These are phyloP conservation scores for Pythium dissotocum DNA, from an alignment of 352 stramenopile species.

Conservation along the genomic window DNA sequence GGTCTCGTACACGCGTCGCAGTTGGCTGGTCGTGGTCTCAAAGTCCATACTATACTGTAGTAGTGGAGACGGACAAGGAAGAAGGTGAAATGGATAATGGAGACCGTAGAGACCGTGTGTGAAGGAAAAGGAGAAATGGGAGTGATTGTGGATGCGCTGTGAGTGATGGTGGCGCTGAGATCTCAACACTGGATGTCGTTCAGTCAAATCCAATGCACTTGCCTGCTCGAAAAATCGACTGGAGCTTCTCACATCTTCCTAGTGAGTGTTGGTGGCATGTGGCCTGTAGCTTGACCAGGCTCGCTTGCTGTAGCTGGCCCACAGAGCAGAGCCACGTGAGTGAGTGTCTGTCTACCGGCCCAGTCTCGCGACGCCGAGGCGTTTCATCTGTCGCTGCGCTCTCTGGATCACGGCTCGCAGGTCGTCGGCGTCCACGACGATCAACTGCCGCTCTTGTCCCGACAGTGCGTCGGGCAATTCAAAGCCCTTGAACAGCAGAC, in stretches of 20 bases:
- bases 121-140: background rate
- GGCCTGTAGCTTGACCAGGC: background rate
- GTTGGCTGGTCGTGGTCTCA: background rate
- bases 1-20: background rate
- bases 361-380: background rate
- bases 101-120: background rate
- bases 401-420: background rate
- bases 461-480: background rate
- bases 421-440: background rate
- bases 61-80: background rate
- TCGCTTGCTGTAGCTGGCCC: background rate
- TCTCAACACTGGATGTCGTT: background rate
- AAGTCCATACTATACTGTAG: background rate
- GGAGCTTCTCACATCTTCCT: background rate
- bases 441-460: background rate
- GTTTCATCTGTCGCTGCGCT: background rate
- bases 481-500: background rate
- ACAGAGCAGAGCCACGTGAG: too few species aligned
- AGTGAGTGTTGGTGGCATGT: background rate
- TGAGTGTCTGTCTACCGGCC: background rate
- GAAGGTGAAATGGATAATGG: background rate
- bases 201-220: background rate
- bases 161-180: constrained; percentile 1
- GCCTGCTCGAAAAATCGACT: background rate
- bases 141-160: background rate